Evolutionary conservation across 176 grass and related monocot genomes (phyloP), one percentile per base, ranked within the genome.

Genomic region (Melocanna baccifera): DNA sequence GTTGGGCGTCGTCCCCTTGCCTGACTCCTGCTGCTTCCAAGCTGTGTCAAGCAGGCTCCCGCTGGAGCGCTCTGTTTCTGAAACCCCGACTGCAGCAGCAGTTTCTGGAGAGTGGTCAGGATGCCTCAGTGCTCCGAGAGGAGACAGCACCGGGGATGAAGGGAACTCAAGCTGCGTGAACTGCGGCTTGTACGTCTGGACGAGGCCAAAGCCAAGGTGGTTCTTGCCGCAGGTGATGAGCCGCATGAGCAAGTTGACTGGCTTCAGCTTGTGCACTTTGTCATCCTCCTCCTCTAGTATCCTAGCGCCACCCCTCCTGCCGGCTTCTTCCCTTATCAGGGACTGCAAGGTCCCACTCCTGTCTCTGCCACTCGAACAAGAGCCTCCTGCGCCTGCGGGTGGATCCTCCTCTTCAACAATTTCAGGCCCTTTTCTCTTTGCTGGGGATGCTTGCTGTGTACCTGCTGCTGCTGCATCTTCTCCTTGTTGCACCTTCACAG

Each of bases 251-350:
- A 95, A 70, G 75, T 92, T 98, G 62, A 77, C 69, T 4, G 93
- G 86, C 87, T 92, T 98, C 75, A 95, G 47, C 55, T 77, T 98
- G 22, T 50, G 57, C 42, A 11, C 57, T 62, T 78, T 48, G 37
- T 87, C 77, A 30, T 94, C 89, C 39, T 92, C 87, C 46, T 92
- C 87, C 71, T 84, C 77, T 1, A 87, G 62, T 56, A 87, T 75
- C 59, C 76, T 87, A 64, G 75, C 84, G 69, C 50, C 77, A 52
- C 56, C 87, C 51, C 86, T 86, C 85, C 85, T 92, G 77, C 75
- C 86, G 39, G 43, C 86, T 70, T 96, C 96, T 1, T 91, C 89
- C 75, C 88, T 90, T 82, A 98, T 98, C 57, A 98, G 66, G 6
- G 87, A 91, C 75, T 98, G 81, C 73, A 98, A 71, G 7, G 91